Evolutionary conservation across 2,329 filamentous ascomycete species (phyloP).

Genomic region (Pseudogymnoascus sp.): DNA sequence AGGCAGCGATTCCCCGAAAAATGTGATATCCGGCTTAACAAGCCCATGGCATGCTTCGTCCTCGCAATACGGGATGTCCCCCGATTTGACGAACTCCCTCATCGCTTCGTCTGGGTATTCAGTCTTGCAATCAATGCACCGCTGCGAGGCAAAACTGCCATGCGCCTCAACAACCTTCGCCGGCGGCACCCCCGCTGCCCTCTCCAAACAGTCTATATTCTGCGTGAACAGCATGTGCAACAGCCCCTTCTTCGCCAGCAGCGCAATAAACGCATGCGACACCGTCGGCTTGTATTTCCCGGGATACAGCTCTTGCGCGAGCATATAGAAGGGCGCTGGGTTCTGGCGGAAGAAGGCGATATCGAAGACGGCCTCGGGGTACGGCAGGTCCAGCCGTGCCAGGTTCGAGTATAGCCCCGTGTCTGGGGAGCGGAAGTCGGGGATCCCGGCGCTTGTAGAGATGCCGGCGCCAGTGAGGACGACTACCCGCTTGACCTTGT

Average conservation of each 20-base stretch:
- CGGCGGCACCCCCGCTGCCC: conserved; percentile 71
- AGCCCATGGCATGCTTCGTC: conserved; percentile 57
- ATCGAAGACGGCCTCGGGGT: conserved; percentile 90
- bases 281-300: conserved; percentile 83
- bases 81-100: conserved; percentile 56
- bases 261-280: conserved; percentile 77
- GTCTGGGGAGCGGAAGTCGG: conserved; percentile 87
- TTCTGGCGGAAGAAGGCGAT: conserved; percentile 80
- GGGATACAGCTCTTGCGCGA: conserved; percentile 87
- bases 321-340: conserved; percentile 82
- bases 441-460: conserved; percentile 67
- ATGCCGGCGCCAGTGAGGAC: conserved; percentile 91
- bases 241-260: conserved; percentile 71
- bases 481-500: conserved; percentile 61
- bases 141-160: conserved; percentile 84
- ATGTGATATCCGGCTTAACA: conserved; percentile 74
- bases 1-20: conserved; percentile 71
- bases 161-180: conserved; percentile 88
- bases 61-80: conserved; percentile 62
- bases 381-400: conserved; percentile 72
- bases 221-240: conserved; percentile 88
- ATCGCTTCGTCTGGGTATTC: conserved; percentile 67
- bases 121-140: conserved; percentile 79
- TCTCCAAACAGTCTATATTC: conserved; percentile 94
- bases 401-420: conserved; percentile 94